Evolutionary conservation across 1,284 basidiomycete genomes (phyloP), one percentile per base, ranked within the genome.

Genomic region (Ganoderma lingzhi): DNA sequence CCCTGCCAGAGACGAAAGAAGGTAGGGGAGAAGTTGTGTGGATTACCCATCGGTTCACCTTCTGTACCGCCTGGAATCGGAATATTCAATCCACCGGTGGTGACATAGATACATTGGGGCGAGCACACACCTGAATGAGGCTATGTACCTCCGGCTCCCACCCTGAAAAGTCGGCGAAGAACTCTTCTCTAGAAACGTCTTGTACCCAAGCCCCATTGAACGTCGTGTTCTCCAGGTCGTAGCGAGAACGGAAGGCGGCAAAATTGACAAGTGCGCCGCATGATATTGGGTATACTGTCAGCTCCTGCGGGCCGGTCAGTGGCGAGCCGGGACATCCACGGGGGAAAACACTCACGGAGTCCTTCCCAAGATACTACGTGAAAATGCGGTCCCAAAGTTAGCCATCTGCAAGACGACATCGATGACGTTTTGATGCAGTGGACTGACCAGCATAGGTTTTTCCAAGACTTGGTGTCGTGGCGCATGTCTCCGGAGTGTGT

Each of bases 11-110:
- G 6, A 80, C 80, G 65, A 80, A 84, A 15, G 83, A 75, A 0
- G 79, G 80, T 30, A 89, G 76, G 3, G 82, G 80, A 44, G 79
- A 77, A 0, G 85, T 78, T 3, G 78, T 82, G 71, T 88, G 85
- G 5, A 88, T 82, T 0, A 84, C 87, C 88, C 88, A 89, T 65
- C 82, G 75, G 17, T 79, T 84, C 6, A 71, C 41, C 32, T 70
- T 60, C n/a, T 73, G 55, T 44, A 76, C 58, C 55, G 71, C 75
- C 76, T 78, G 23, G 23, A 51, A 28, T 51, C 23, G 48, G 48
- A 6, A 10, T 28, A 53, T 42, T 28, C 30, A 23, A 15, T 8
- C 14, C 45, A n/a, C 17, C 2, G 32, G 32, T 41, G 48, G 35
- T 12, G 23, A 53, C 19, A 8, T 9, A 53, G 10, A 32, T 42